Percentiles rank a stretch among this genome's conserved stretches.
Evolutionary conservation across 2,329 filamentous ascomycete genomes (phyloP).

Genomic region (Cryphonectria parasitica): DNA sequence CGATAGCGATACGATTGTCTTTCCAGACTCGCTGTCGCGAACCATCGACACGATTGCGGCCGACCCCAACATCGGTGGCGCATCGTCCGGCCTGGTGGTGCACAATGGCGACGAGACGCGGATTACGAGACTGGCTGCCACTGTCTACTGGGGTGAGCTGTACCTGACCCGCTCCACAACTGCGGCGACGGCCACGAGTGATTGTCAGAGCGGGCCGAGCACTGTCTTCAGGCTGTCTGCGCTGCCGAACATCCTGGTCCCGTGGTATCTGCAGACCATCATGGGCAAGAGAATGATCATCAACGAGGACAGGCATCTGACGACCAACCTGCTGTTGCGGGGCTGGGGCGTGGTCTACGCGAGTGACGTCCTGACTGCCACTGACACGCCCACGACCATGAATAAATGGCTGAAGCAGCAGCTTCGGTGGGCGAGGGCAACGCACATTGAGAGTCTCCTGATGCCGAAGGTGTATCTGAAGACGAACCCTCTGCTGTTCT

Average conservation of each 20-base stretch:
- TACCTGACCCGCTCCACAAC: conserved; percentile 39
- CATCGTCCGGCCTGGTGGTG: conserved; percentile 39
- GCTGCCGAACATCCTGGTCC: conserved; percentile 37
- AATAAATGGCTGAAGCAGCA: conserved; percentile 43
- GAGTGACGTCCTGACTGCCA: conserved; percentile 39
- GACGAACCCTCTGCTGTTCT: conserved; percentile 41
- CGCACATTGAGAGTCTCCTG: conserved; percentile 42
- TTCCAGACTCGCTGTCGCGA: conserved; percentile 35
- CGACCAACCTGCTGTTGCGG: conserved; percentile 40
- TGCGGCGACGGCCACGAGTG: conserved; percentile 33
- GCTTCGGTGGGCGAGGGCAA: conserved; percentile 42
- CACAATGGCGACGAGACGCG: conserved; percentile 40
- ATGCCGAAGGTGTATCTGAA: conserved; percentile 41
- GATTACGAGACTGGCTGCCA: conserved; percentile 37
- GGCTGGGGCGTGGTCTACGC: conserved; percentile 41
- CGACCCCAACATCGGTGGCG: conserved; percentile 39
- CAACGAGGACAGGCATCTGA: conserved; percentile 45
- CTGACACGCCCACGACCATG: conserved; percentile 41
- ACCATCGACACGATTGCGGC: conserved; percentile 38
- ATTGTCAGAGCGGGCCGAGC: conserved; percentile 44
- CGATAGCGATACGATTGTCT: conserved; percentile 42
- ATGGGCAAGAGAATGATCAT: conserved; percentile 41
- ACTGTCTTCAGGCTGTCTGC: conserved; percentile 40
- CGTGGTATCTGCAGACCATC: conserved; percentile 43
- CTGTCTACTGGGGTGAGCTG: conserved; percentile 42